These are phyloP conservation scores for Pestalotiopsis fici DNA, from an alignment of 2,329 filamentous ascomycete species.

Conservation along the genomic window DNA sequence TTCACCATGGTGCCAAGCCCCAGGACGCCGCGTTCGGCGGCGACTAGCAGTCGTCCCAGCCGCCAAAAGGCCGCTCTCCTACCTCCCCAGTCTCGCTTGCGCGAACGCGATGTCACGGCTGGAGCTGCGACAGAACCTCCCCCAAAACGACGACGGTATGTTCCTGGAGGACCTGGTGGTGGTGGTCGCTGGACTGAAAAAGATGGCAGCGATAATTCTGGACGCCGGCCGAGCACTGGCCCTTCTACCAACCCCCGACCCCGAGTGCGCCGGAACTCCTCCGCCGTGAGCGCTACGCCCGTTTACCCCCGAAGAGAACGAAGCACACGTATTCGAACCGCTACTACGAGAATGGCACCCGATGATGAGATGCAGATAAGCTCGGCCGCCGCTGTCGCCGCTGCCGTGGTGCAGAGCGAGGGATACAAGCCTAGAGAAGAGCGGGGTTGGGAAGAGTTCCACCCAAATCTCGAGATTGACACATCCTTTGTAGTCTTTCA, in stretches of 20 bases:
- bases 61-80: constrained; percentile 18
- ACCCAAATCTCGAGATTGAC: constrained; percentile 92
- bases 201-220: constrained; percentile 59
- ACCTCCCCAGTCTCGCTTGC: constrained; percentile 20
- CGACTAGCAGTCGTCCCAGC: constrained; percentile 23
- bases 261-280: constrained; percentile 51
- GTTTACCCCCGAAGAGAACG: constrained; percentile 57
- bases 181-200: constrained; percentile 82
- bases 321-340: constrained; percentile 56
- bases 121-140: constrained; percentile 58
- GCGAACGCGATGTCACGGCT: constrained; percentile 32
- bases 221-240: constrained; percentile 45
- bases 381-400: constrained; percentile 86
- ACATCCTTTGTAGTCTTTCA: constrained; percentile 75
- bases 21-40: constrained; percentile 27
- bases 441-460: constrained; percentile 96
- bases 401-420: constrained; percentile 86
- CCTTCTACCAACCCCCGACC: constrained; percentile 46
- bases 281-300: constrained; percentile 48
- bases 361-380: constrained; percentile 72
- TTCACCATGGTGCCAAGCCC: constrained; percentile 31
- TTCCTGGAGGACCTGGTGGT: constrained; percentile 83
- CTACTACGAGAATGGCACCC: constrained; percentile 49
- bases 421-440: constrained; percentile 98
- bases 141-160: constrained; percentile 73